These are phyloP conservation scores for Ogataea neopini DNA, from an alignment of 805 yeast species.

Conservation along the genomic window DNA sequence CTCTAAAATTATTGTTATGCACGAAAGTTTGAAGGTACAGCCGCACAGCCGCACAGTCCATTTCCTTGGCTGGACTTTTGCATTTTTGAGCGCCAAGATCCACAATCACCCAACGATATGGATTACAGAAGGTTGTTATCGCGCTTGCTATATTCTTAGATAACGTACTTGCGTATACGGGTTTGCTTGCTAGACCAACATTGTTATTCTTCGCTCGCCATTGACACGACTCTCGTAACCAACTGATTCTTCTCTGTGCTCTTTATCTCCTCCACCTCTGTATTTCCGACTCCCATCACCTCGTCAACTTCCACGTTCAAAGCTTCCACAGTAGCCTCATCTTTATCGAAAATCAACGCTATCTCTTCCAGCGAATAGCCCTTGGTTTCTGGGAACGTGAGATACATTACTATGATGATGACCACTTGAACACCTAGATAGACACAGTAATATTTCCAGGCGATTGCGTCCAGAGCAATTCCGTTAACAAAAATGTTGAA, in stretches of 20 bases:
- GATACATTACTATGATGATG: conserved; percentile 23
- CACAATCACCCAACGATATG: no score
- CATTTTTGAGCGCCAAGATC: no score
- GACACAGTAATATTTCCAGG: conserved; percentile 38
- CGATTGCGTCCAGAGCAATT: conserved; percentile 39
- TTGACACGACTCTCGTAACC: neutral
- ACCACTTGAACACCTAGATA: conserved; percentile 35
- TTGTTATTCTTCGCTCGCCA: neutral
- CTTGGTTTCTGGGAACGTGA: conserved; percentile 49
- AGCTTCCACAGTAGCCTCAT: conserved; percentile 10
- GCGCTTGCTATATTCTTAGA: no score
- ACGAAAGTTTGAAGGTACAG: neutral
- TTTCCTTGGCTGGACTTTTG: no score
- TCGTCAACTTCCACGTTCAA: conserved; percentile 1
- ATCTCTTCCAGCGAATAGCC: conserved; percentile 42
- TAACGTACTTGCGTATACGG: no score
- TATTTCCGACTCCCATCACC: no score
- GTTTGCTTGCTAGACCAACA: no score
- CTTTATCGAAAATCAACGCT: conserved; percentile 17
- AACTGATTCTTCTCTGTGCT: neutral
- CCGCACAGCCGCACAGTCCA: conserved; percentile 2
- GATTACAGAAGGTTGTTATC: no score
- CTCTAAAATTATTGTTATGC: neutral
- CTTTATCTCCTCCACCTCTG: no score
- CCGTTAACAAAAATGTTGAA: conserved; percentile 31